These are phyloP conservation scores for Stephania cephalantha DNA, from an alignment of 164 flowering plant species.

Conservation along the genomic window DNA sequence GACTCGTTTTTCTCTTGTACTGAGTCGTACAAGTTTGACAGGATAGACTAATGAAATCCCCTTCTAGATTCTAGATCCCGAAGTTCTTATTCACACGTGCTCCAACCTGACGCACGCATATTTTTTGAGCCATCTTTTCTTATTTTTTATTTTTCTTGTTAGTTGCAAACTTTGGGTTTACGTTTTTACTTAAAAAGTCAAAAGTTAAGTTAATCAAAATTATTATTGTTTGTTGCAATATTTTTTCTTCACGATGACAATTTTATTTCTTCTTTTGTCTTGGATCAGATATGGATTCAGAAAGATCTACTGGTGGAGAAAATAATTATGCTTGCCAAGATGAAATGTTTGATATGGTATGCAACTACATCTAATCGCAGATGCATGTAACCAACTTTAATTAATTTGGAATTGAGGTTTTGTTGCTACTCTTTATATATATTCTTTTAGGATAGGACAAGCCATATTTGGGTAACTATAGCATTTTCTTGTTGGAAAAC, in stretches of 20 bases:
- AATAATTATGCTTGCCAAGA: conserved; percentile 5
- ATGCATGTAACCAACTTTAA: no score
- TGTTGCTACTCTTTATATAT: no score
- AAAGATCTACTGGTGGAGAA: conserved; percentile 24
- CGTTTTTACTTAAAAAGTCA: background rate
- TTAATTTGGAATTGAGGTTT: no score
- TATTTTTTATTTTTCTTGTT: background rate
- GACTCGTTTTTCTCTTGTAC: no score
- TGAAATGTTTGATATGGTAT: conserved; percentile 31
- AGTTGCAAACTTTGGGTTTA: background rate
- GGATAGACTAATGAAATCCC: background rate
- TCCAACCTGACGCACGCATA: no score
- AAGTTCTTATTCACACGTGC: no score
- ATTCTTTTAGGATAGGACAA: no score
- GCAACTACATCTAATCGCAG: conserved; percentile 2
- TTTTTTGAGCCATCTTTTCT: no score
- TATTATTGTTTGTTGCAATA: background rate
- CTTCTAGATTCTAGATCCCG: background rate
- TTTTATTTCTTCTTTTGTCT: background rate
- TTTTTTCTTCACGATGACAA: background rate
- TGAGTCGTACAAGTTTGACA: no score
- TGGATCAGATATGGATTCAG: conserved; percentile 35
- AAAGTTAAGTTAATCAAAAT: background rate
- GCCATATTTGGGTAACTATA: no score
- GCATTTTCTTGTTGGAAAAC: no score